Percentiles rank a stretch among this genome's conserved stretches.
Evolutionary conservation across 2,329 filamentous ascomycete genomes (phyloP).

Genomic region (Alternaria triticina): DNA sequence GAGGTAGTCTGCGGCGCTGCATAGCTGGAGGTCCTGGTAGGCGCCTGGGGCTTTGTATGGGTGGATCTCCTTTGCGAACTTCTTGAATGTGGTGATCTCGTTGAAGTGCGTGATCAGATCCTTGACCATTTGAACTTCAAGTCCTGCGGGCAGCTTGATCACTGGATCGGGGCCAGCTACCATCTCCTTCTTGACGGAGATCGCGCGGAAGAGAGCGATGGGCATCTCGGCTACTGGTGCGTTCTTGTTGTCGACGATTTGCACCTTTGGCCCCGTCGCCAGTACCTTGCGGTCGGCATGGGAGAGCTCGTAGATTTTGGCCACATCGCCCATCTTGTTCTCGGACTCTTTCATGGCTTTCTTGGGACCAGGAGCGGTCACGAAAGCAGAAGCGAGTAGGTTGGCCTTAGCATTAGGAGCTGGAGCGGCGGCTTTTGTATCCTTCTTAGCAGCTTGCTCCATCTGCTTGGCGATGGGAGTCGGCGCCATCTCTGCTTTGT

Average conservation of each 20-base stretch:
- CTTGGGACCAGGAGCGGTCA: neutral
- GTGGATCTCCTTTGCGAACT: neutral
- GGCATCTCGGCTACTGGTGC: neutral
- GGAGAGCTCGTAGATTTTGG: neutral
- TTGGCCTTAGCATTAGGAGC: neutral
- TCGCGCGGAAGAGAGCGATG: neutral
- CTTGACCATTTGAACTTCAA: neutral
- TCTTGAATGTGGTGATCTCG: neutral
- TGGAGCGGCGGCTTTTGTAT: neutral
- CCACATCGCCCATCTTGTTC: neutral
- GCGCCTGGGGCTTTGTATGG: neutral
- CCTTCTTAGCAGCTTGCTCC: neutral
- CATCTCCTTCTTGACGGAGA: neutral
- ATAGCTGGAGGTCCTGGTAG: neutral
- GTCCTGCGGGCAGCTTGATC: neutral
- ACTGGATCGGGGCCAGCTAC: neutral
- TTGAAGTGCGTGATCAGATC: neutral
- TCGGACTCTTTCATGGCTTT: neutral
- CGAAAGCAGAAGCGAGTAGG: neutral
- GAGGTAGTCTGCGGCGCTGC: conserved; percentile 1
- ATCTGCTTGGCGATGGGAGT: neutral
- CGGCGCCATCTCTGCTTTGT: neutral
- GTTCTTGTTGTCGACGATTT: neutral
- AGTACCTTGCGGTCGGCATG: neutral
- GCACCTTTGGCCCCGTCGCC: neutral